Evolutionary conservation across 2,329 filamentous ascomycete genomes (phyloP).

Genomic region (Ophiostoma pallidulum): DNA sequence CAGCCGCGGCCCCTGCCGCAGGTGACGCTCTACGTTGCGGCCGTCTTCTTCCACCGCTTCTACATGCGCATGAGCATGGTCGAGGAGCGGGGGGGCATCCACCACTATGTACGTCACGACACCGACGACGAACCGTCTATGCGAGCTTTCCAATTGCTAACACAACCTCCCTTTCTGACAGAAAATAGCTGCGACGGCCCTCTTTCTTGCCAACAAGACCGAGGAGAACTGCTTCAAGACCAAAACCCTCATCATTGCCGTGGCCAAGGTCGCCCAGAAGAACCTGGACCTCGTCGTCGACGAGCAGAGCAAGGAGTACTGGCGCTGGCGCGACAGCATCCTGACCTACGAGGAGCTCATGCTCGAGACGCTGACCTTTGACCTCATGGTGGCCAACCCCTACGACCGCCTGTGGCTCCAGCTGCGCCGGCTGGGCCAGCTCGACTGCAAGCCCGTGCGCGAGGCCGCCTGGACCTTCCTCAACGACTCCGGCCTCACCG

Average conservation of each 20-base stretch:
- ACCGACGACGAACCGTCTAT: no score
- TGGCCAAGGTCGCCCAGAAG: conserved; percentile 91
- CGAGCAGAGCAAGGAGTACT: conserved; percentile 96
- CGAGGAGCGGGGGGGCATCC: conserved; percentile 64
- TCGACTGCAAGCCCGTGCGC: conserved; percentile 17
- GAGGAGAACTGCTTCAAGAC: conserved; percentile 96
- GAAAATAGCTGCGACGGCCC: conserved; percentile 78
- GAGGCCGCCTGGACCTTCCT: conserved; percentile 67
- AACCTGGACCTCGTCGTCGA: conserved; percentile 83
- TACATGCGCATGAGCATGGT: conserved; percentile 85
- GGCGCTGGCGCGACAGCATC: conserved; percentile 94
- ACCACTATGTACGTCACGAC: conserved; percentile 80
- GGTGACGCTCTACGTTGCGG: conserved; percentile 82
- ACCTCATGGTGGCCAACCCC: conserved; percentile 81
- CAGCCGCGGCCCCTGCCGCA: conserved; percentile 62
- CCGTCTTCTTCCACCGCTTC: conserved; percentile 91
- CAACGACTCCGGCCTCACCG: conserved; percentile 80
- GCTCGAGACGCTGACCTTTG: conserved; percentile 86
- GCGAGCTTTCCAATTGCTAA: no score
- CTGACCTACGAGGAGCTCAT: conserved; percentile 86
- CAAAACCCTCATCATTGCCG: conserved; percentile 85
- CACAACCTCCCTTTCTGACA: no score
- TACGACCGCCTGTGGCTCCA: conserved; percentile 78
- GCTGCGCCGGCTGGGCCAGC: conserved; percentile 31
- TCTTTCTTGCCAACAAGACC: conserved; percentile 94